Evolutionary conservation across 176 grass and related monocot genomes (phyloP).

Genomic region (Puya raimondii): DNA sequence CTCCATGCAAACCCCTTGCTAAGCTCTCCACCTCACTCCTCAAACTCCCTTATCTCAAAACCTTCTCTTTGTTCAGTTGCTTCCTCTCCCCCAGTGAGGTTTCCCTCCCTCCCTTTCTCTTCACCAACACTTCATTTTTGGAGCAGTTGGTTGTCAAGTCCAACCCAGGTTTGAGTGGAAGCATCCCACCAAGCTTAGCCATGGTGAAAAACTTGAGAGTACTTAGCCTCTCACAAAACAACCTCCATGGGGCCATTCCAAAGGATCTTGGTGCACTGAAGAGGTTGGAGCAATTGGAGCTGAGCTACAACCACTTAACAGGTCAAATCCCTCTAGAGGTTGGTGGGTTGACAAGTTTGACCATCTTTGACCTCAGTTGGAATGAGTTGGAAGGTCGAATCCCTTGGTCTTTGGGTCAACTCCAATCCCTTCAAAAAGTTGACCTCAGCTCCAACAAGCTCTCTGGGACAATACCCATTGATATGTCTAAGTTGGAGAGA

Average conservation of each 20-base stretch:
- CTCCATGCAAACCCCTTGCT: conserved; percentile 41
- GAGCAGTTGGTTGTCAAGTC: conserved; percentile 72
- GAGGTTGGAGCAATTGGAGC: conserved; percentile 55
- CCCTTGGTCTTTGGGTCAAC: conserved; percentile 29
- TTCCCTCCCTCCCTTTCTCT: conserved; percentile 38
- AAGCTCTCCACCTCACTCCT: conserved; percentile 34
- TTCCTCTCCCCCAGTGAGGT: conserved; percentile 15
- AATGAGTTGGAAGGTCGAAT: conserved; percentile 44
- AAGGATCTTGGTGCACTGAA: conserved; percentile 37
- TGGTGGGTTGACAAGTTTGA: conserved; percentile 45
- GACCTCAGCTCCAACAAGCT: conserved; percentile 78
- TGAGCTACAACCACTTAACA: conserved; percentile 67
- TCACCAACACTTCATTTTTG: conserved; percentile 37
- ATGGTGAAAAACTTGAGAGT: conserved; percentile 32
- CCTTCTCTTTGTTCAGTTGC: conserved; percentile 62
- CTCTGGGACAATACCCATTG: conserved; percentile 39
- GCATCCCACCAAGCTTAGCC: conserved; percentile 34
- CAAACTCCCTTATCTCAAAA: conserved; percentile 56
- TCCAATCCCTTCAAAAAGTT: conserved; percentile 50
- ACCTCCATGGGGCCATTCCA: conserved; percentile 42
- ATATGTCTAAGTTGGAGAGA: conserved; percentile 36
- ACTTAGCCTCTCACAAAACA: conserved; percentile 69
- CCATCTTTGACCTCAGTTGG: conserved; percentile 80
- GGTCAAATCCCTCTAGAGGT: conserved; percentile 43
- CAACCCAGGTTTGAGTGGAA: conserved; percentile 45